A percentile compares a stretch with the other conserved stretches of the same genome.
Conservation (phyloP, 1,284 basidiomycete genomes). For the Cutaneotrichosporon cutaneum region DNA sequence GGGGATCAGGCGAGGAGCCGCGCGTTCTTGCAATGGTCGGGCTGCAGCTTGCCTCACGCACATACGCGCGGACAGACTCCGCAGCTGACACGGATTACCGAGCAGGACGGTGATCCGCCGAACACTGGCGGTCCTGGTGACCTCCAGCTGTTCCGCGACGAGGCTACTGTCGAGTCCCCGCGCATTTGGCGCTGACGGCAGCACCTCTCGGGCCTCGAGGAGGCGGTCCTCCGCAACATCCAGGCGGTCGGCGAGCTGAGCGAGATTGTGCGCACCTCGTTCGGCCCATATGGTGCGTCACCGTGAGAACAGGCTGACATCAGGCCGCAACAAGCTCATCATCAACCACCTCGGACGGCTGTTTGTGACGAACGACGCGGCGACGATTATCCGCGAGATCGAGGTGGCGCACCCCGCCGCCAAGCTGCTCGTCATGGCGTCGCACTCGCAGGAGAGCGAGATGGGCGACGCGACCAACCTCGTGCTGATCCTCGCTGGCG, state of each 20-base stretch:
- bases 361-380: constrained; percentile 98
- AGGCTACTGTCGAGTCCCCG: not conserved
- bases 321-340: constrained; percentile 89
- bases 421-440: constrained; percentile 95
- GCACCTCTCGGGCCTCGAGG: constrained; percentile 86
- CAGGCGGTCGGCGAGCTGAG: constrained; percentile 91
- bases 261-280: constrained; percentile 92
- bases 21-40: not conserved
- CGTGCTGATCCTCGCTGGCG: constrained; percentile 93
- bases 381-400: constrained; percentile 96
- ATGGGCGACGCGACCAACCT: constrained; percentile 98
- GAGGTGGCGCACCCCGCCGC: constrained; percentile 98
- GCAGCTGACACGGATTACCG: not conserved
- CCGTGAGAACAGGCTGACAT: not conserved
- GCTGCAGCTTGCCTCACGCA: not conserved
- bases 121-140: not conserved
- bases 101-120: not conserved
- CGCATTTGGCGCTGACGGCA: constrained; percentile 44
- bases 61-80: not conserved
- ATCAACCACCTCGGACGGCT: constrained; percentile 94
- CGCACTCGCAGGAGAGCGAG: constrained; percentile 94
- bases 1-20: not conserved
- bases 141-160: not conserved
- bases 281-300: constrained; percentile 85
- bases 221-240: constrained; percentile 91